These are phyloP conservation scores for Sporobolomyces phaffii DNA, from an alignment of 768 basidiomycete species.

Conservation along the genomic window DNA sequence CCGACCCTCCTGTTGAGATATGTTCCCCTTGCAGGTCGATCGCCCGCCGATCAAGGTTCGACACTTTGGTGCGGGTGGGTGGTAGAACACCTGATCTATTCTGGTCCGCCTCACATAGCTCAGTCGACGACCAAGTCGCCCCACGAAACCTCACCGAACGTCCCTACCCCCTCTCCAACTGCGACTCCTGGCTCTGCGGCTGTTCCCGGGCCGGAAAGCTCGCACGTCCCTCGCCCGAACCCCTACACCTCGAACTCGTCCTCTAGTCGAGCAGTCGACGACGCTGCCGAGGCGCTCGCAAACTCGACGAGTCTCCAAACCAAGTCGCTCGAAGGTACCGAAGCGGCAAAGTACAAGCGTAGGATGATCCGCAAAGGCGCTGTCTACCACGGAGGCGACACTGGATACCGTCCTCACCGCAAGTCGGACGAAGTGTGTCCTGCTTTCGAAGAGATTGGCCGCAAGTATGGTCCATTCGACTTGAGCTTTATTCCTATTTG, in stretches of 20 bases:
- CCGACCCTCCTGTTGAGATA: background rate
- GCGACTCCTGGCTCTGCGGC: background rate
- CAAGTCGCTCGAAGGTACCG: constrained; percentile 1
- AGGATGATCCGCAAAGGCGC: constrained; percentile 10
- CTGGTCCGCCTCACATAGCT: background rate
- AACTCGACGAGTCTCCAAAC: background rate
- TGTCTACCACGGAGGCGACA: constrained; percentile 41
- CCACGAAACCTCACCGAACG: background rate
- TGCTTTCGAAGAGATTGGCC: constrained; percentile 50
- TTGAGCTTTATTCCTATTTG: constrained; percentile 52
- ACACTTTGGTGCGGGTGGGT: constrained; percentile 52
- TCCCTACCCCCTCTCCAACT: background rate
- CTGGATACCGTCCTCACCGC: constrained; percentile 47
- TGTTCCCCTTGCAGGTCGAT: constrained; percentile 49
- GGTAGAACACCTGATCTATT: constrained; percentile 43
- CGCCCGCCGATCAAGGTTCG: constrained; percentile 45
- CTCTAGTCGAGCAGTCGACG: background rate
- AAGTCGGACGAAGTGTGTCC: constrained; percentile 45
- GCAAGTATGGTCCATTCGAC: constrained; percentile 49
- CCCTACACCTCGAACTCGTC: constrained; percentile 7
- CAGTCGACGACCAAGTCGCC: background rate
- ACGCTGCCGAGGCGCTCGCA: constrained; percentile 1
- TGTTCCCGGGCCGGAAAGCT: background rate
- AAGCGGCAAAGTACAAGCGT: background rate
- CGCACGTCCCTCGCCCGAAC: background rate